Conservation (phyloP, 1,139 yeast species). For the Blastobotrys raffinosifermentans region DNA sequence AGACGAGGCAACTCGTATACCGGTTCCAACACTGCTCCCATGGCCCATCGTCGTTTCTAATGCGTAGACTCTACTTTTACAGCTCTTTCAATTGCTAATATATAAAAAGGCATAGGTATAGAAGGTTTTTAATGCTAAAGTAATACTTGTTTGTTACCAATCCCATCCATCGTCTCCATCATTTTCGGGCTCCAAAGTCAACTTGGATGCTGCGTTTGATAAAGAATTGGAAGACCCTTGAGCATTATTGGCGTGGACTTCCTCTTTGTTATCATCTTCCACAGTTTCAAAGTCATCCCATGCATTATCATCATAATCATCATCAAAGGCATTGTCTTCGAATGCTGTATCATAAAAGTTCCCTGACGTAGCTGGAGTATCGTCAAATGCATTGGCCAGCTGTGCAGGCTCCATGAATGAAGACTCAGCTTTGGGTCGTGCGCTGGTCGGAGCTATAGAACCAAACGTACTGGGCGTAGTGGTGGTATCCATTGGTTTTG, state of each 20-base stretch:
- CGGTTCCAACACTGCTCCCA: slow-evolving; percentile 29
- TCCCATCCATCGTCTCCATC: slow-evolving; percentile 23
- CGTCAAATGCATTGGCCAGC: not conserved
- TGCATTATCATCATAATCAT: slow-evolving; percentile 16
- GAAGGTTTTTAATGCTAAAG: too few relatives aligned
- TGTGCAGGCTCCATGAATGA: slow-evolving; percentile 1
- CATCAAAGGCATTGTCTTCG: slow-evolving; percentile 20
- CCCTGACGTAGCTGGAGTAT: not conserved
- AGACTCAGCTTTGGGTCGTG: too few relatives aligned
- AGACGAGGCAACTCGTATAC: slow-evolving; percentile 29
- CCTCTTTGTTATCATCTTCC: not conserved
- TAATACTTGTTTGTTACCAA: slow-evolving; percentile 14
- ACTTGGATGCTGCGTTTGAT: slow-evolving; percentile 9
- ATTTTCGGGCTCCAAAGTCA: slow-evolving; percentile 21
- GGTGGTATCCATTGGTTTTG: too few relatives aligned
- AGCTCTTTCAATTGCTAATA: too few relatives aligned
- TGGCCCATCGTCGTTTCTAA: slow-evolving; percentile 20
- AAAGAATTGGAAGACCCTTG: not conserved
- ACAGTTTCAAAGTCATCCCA: slow-evolving; percentile 5
- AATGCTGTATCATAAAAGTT: slow-evolving; percentile 9
- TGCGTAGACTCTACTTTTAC: too few relatives aligned
- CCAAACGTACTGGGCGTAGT: too few relatives aligned
- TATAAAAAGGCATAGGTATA: too few relatives aligned
- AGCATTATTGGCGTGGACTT: slow-evolving; percentile 2
- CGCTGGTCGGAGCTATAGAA: too few relatives aligned